Percentiles rank a stretch among this genome's conserved stretches.
These are phyloP conservation scores for Imleria badia DNA, from an alignment of 768 basidiomycete genomes.

Conservation along the genomic window DNA sequence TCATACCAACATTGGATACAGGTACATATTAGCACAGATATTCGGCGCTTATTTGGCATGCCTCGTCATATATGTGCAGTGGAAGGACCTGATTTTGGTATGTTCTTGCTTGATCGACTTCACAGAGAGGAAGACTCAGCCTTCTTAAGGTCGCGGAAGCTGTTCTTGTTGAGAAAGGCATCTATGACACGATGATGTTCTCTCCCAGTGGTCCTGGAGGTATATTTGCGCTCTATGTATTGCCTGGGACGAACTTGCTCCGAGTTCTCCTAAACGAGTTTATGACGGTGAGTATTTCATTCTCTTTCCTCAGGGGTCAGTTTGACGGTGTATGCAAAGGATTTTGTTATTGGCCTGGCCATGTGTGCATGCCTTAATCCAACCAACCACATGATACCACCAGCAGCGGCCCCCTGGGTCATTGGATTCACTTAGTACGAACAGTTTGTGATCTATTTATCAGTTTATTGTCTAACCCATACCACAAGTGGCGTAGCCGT, in stretches of 20 bases:
- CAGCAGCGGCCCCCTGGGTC: conserved; percentile 48
- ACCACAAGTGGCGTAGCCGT: conserved; percentile 49
- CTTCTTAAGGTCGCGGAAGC: conserved; percentile 27
- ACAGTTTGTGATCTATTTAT: neutral
- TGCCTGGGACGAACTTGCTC: conserved; percentile 31
- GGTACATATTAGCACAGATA: conserved; percentile 67
- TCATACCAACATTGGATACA: conserved; percentile 27
- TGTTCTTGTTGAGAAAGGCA: conserved; percentile 26
- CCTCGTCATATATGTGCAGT: conserved; percentile 61
- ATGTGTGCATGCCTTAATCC: conserved; percentile 40
- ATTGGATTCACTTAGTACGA: conserved; percentile 62
- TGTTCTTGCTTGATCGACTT: conserved; percentile 44
- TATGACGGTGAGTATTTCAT: conserved; percentile 28
- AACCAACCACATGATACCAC: conserved; percentile 57
- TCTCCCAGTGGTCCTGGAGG: conserved; percentile 36
- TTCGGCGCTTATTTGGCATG: conserved; percentile 65
- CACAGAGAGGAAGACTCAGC: neutral
- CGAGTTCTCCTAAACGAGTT: conserved; percentile 42
- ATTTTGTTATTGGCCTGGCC: conserved; percentile 22
- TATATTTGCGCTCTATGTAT: conserved; percentile 38
- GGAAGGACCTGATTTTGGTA: conserved; percentile 50
- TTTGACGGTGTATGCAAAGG: conserved; percentile 7
- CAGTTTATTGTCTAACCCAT: neutral
- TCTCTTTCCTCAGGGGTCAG: neutral
- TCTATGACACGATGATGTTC: conserved; percentile 35